Evolutionary conservation across 2,329 filamentous ascomycete genomes (phyloP).

Genomic region (Corniculantispora saksenae): DNA sequence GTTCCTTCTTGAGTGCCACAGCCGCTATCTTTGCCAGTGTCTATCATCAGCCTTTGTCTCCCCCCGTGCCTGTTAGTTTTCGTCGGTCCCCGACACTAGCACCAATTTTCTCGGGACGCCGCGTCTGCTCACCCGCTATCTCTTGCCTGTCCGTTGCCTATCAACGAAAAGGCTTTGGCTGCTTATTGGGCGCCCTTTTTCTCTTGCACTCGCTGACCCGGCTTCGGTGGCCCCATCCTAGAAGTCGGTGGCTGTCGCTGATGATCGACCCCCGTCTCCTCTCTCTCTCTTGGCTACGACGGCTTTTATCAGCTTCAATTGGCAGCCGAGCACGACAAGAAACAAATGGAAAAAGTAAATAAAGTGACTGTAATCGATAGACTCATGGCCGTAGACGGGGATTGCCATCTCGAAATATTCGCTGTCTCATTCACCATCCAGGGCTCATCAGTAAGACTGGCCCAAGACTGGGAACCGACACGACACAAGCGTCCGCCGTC

Average conservation of each 20-base stretch:
- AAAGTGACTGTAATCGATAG: not conserved
- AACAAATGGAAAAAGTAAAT: not conserved
- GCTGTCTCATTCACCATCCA: constrained; percentile 12
- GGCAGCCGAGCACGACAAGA: not conserved
- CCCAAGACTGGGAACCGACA: not conserved
- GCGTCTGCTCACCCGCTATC: constrained; percentile 14
- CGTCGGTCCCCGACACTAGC: constrained; percentile 6
- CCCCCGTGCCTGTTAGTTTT: constrained; percentile 13
- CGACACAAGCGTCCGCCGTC: not conserved
- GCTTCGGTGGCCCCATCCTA: not conserved
- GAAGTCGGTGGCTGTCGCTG: not conserved
- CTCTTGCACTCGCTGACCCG: not conserved
- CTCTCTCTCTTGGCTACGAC: not conserved
- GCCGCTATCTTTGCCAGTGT: not conserved
- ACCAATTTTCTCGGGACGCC: constrained; percentile 3
- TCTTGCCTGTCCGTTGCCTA: not conserved
- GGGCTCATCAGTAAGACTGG: not conserved
- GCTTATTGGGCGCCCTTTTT: constrained; percentile 9
- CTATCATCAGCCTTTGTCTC: not conserved
- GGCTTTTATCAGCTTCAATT: not conserved
- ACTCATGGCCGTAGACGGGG: not conserved
- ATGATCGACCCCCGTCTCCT: not conserved
- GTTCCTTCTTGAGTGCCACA: not conserved
- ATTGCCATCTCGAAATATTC: not conserved
- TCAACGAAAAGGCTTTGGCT: not conserved